Evolutionary conservation across 805 yeast species (phyloP).

Genomic region (Hagleromyces aurorensis): DNA sequence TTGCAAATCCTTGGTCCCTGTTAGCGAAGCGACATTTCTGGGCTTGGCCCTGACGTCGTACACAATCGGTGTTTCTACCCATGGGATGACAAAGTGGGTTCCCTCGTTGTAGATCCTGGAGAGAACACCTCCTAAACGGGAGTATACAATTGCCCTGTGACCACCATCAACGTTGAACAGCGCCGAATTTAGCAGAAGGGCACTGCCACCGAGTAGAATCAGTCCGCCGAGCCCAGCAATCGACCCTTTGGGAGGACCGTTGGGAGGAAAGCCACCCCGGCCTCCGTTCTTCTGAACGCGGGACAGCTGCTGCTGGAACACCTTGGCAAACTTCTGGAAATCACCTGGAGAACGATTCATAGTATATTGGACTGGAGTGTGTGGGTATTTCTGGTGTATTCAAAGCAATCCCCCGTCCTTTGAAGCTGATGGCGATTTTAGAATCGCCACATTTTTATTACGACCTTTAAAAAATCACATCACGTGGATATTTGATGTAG

Average conservation of each 20-base stretch:
- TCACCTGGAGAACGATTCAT: conserved; percentile 33
- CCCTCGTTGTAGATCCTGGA: conserved; percentile 85
- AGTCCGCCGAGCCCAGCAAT: conserved; percentile 61
- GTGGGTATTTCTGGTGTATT: too few species aligned
- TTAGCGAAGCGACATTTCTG: conserved; percentile 87
- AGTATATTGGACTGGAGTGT: not conserved
- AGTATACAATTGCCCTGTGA: conserved; percentile 91
- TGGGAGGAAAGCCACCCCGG: conserved; percentile 23
- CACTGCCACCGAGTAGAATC: conserved; percentile 50
- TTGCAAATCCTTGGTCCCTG: conserved; percentile 97
- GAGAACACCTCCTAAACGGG: conserved; percentile 78
- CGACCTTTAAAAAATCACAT: too few species aligned
- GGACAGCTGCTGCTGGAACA: conserved; percentile 40
- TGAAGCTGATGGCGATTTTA: too few species aligned
- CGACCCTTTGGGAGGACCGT: conserved; percentile 40
- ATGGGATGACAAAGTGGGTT: conserved; percentile 88
- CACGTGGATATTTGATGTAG: too few species aligned
- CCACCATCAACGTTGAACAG: conserved; percentile 95
- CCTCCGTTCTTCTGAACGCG: conserved; percentile 35
- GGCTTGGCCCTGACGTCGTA: conserved; percentile 97
- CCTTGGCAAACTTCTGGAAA: conserved; percentile 46
- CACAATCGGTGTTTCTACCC: conserved; percentile 87
- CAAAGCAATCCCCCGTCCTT: too few species aligned
- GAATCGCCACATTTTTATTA: too few species aligned
- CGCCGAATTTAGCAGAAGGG: conserved; percentile 45